Base-by-base conservation (phyloP, 2,329 filamentous ascomycete genomes). In the Rhynchosporium agropyri region DNA sequence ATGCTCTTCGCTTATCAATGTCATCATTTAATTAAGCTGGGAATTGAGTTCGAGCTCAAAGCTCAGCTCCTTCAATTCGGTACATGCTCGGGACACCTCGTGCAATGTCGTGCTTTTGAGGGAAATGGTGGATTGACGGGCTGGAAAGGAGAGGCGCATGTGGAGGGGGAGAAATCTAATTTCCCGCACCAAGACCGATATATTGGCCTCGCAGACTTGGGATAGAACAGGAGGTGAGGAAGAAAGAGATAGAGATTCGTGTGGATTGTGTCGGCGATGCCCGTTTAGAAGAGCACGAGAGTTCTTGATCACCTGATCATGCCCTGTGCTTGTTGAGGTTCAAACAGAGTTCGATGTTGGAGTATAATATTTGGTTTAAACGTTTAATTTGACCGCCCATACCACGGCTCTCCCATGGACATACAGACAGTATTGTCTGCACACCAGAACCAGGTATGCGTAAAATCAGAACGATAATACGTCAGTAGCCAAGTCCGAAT, bases 31-130 rank as follows among this genome's bases (percentile, higher is more conserved):
- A 54, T 26, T 20, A 20, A 20, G 20, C 20, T 51, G 33, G 5
- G 33, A 40, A 40, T 40, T 28, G 50, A 54, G 50, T 40, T 28
- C 28, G 33, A n/a, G 20, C 20, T 20, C 1, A 20, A 20, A 20
- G 20, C 20, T 20, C 20, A 20, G 20, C 20, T 20, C 1, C 20
- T 20, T 20, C 20, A 20, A 20, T 40, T 54, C 50, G 50, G 50
- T 40, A 38, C 15, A 26, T 54, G 33, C 20, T 36, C 33, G 33
- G 50, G 33, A n/a, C 31, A 1, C 4, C 31, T 54, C 9, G 15
- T 40, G n/a, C 33, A 12, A 54, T 54, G 36, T 54, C 50, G 50
- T 54, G 50, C 50, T 40, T 54, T 36, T 40, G 1, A 20, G 20
- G 20, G 20, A 20, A 20, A 20, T 20, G 20, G 36, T 40, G 33